phyloP scores from a whole-genome alignment of 2,329 filamentous ascomycete genomes.

The Spiromastix sp. region DNA sequence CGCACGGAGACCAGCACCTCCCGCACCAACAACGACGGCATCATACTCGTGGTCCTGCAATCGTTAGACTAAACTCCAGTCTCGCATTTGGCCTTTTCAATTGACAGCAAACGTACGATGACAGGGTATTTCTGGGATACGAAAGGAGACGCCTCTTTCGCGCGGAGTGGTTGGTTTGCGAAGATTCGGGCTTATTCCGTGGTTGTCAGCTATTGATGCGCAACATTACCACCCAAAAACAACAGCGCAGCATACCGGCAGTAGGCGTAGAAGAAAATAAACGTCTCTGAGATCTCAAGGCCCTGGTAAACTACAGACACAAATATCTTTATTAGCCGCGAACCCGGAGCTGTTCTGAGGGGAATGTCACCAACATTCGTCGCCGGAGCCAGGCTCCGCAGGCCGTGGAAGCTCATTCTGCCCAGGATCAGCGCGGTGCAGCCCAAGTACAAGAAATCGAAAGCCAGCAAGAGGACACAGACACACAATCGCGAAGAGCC shows the following conservation, averaged over 20 bases:
- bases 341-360: slow-evolving; percentile 6
- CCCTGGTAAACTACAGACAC: slow-evolving; percentile 49
- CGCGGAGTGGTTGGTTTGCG: slow-evolving; percentile 73
- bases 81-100: not conserved
- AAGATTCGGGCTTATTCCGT: slow-evolving; percentile 74
- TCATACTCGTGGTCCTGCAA: slow-evolving; percentile 91
- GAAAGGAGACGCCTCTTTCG: slow-evolving; percentile 83
- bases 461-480: slow-evolving; percentile 12
- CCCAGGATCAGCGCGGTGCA: slow-evolving; percentile 17
- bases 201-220: slow-evolving; percentile 2
- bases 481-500: slow-evolving; percentile 12
- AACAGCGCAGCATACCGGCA: slow-evolving; percentile 48
- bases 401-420: slow-evolving; percentile 40
- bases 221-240: slow-evolving; percentile 1
- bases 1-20: slow-evolving; percentile 53
- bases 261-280: slow-evolving; percentile 80
- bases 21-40: slow-evolving; percentile 70
- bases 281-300: slow-evolving; percentile 55
- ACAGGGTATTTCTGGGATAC: slow-evolving; percentile 87
- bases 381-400: slow-evolving; percentile 40
- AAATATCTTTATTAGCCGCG: not conserved
- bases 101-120: slow-evolving; percentile 54
- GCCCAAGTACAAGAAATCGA: slow-evolving; percentile 14
- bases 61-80: slow-evolving; percentile 3
- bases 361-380: slow-evolving; percentile 31